phyloP scores from a whole-genome alignment of 352 stramenopile species.

The Pythium sp. region DNA sequence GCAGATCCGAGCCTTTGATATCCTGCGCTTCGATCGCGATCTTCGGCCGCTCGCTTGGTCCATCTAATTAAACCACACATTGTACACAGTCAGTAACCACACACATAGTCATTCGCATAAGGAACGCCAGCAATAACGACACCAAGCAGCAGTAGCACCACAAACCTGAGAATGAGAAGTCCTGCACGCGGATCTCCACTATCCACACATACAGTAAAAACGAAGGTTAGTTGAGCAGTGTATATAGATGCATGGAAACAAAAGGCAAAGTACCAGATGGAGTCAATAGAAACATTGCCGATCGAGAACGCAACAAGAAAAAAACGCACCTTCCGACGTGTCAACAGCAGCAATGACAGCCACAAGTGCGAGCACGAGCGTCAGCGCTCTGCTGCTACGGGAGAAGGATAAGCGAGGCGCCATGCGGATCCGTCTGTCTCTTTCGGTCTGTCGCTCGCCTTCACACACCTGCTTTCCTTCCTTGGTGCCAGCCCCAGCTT shows the following conservation, averaged over 20 bases:
- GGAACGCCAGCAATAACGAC: background rate
- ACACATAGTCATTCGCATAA: background rate
- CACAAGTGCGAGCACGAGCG: background rate
- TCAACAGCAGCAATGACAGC: background rate
- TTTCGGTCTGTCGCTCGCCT: background rate
- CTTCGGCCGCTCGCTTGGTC: conserved; percentile 32
- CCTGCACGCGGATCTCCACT: conserved; percentile 63
- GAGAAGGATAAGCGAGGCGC: background rate
- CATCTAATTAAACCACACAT: conserved; percentile 25
- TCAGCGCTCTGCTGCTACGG: background rate
- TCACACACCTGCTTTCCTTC: background rate
- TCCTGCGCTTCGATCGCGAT: conserved; percentile 57
- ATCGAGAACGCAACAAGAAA: background rate
- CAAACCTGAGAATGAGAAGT: conserved; percentile 63
- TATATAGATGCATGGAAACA: background rate
- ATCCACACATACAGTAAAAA: conserved; percentile 11
- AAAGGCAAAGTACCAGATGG: background rate
- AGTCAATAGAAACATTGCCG: background rate
- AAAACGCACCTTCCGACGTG: conserved; percentile 15
- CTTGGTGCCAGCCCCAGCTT: background rate
- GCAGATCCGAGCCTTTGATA: conserved; percentile 52
- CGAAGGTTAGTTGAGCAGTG: background rate
- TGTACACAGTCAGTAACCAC: background rate
- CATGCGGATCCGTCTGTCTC: background rate
- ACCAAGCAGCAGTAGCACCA: background rate